phyloP scores from a whole-genome alignment of 2,329 filamentous ascomycete genomes.

The Cryphonectria radicalis region DNA sequence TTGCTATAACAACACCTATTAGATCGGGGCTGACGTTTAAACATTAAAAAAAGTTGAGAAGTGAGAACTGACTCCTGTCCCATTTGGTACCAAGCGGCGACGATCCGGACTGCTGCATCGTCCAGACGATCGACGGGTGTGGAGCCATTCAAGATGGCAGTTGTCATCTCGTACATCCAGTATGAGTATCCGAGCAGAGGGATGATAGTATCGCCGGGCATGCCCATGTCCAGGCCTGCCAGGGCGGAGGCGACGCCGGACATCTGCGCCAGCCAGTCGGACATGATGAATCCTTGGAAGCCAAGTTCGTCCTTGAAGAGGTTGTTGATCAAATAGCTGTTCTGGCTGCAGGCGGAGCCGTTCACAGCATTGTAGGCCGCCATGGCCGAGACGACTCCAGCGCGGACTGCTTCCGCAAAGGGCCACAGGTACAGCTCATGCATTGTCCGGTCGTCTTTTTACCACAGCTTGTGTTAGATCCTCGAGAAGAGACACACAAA shows the following conservation, averaged over 20 bases:
- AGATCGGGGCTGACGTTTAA: not conserved
- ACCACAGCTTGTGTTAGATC: not conserved
- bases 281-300: slow-evolving; percentile 80
- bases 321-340: slow-evolving; percentile 75
- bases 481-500: not conserved
- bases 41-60: not conserved
- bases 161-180: slow-evolving; percentile 60
- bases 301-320: slow-evolving; percentile 79
- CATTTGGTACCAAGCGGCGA: slow-evolving; percentile 63
- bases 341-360: slow-evolving; percentile 80
- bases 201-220: slow-evolving; percentile 62
- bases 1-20: slow-evolving; percentile 32
- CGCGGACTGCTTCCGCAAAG: slow-evolving; percentile 72
- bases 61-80: slow-evolving; percentile 53
- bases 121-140: slow-evolving; percentile 61
- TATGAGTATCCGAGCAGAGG: slow-evolving; percentile 57
- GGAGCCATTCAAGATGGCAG: slow-evolving; percentile 59
- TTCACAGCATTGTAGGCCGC: slow-evolving; percentile 75
- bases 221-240: slow-evolving; percentile 71
- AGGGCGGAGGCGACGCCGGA: slow-evolving; percentile 75
- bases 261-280: slow-evolving; percentile 80
- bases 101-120: slow-evolving; percentile 58
- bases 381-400: slow-evolving; percentile 68
- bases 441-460: slow-evolving; percentile 69
- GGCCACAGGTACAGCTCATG: slow-evolving; percentile 82